Percentiles rank a stretch among this genome's conserved stretches.
Evolutionary conservation across 768 basidiomycete species (phyloP).

Genomic region (Boletus rubroflammeus): DNA sequence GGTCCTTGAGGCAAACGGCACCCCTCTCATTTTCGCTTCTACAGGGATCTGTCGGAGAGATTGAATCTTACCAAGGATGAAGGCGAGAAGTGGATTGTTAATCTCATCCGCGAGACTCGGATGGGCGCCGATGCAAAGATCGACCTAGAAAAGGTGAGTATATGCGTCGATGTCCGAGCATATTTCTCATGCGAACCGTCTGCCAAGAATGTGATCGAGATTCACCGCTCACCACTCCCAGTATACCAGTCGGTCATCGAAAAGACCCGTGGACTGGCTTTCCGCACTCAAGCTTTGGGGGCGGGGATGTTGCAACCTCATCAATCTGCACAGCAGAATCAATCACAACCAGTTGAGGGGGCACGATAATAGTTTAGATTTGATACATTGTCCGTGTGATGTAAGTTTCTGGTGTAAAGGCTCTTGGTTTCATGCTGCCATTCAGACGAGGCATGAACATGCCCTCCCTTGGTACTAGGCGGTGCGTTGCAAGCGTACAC

Average conservation of each 20-base stretch:
- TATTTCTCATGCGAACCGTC: conserved; percentile 8
- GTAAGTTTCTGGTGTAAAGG: conserved; percentile 7
- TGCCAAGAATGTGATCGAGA: conserved; percentile 91
- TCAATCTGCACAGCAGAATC: conserved; percentile 29
- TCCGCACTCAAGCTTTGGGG: conserved; percentile 87
- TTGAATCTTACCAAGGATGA: conserved; percentile 92
- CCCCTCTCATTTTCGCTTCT: not conserved
- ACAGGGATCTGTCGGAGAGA: conserved; percentile 86
- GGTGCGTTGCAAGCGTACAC: not conserved
- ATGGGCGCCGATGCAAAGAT: conserved; percentile 98
- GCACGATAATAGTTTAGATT: conserved; percentile 17
- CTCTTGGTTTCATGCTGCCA: not conserved
- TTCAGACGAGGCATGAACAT: not conserved
- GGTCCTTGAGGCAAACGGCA: not conserved
- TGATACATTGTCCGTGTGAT: conserved; percentile 1
- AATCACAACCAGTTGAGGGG: conserved; percentile 30
- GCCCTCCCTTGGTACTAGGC: too few species aligned
- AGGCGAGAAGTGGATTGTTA: conserved; percentile 99
- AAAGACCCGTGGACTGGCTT: conserved; percentile 87
- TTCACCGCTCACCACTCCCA: conserved; percentile 83
- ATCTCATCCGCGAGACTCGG: conserved; percentile 94
- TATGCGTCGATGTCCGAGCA: not conserved
- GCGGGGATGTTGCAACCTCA: conserved; percentile 58
- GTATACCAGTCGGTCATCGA: conserved; percentile 95
- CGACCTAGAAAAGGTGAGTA: conserved; percentile 82